Base-by-base conservation (phyloP, 2,329 filamentous ascomycete species). In the Pseudocercospora ulei region DNA sequence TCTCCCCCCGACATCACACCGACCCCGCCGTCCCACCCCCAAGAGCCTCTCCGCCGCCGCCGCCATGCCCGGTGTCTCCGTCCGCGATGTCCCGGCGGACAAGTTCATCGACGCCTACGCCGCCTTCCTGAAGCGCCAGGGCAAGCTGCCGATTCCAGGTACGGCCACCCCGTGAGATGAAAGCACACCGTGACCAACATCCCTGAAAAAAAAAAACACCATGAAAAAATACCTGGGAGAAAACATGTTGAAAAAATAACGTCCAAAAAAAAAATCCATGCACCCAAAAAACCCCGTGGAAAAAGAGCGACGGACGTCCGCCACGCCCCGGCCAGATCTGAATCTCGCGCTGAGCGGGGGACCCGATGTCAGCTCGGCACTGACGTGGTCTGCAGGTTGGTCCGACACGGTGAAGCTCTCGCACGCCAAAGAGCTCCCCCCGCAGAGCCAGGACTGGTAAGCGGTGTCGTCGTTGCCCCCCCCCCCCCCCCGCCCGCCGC, bases 321-420 rank as follows among this genome's bases (percentile, higher is more conserved):
- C 19, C 16, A 47, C 43, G 52, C 26, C 43, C 33, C 47, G 31
- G 46, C 41, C 37, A 43, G 62, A 63, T 65, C 66, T 69, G 67
- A 70, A 70, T 69, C 67, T 66, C 67, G 66, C 70, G 63, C 61
- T 54, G 58, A 41, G 62, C 66, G 66, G 65, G 67, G 67, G 66
- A 64, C 55, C 42, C 43, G 40, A 30, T 52, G 54, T 57, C 48
- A 50, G 50, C 46, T 47, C 59, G 56, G 67, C 63, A 55, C 59
- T 40, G 31, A 44, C 34, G 38, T 60, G 62, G 57, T 67, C 65
- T 70, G 68, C 66, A 92, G 86, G 85, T 75, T 96, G 88, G 88
- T 88, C 95, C 68, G 90, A 98, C 68, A 95, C 88, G 63, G 90
- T 96, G 73, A 98, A 98, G 82, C 95, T 88, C 59, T 88, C 85